Evolutionary conservation across 768 basidiomycete species (phyloP).

Genomic region (Hericium alpestre): DNA sequence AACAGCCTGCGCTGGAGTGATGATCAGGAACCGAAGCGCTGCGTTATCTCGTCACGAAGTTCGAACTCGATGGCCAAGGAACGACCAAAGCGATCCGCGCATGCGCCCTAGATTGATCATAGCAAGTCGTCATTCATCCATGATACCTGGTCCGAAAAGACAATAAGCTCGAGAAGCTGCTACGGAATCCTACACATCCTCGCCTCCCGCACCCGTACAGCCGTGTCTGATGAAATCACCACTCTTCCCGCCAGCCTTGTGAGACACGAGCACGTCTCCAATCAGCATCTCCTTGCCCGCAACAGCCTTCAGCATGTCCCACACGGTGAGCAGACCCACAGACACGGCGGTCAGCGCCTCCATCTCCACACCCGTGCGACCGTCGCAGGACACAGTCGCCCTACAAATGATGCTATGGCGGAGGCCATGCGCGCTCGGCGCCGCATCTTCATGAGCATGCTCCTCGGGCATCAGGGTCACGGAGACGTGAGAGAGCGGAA

Average conservation of each 20-base stretch:
- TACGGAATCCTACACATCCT: no score
- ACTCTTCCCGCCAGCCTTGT: constrained; percentile 66
- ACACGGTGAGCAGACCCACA: constrained; percentile 69
- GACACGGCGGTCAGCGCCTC: constrained; percentile 84
- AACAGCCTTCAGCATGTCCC: constrained; percentile 90
- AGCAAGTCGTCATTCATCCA: background rate
- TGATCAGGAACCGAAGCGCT: no score
- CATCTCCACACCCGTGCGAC: constrained; percentile 87
- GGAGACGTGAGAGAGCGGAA: constrained; percentile 59
- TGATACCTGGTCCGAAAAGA: no score
- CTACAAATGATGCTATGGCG: constrained; percentile 44
- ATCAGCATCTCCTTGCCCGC: constrained; percentile 85
- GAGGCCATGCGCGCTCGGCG: background rate
- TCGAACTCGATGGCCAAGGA: no score
- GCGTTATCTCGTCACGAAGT: no score
- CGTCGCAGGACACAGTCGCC: constrained; percentile 65
- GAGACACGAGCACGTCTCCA: constrained; percentile 48
- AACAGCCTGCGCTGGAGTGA: no score
- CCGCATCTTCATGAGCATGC: constrained; percentile 1
- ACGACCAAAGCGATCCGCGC: no score
- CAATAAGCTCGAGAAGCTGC: no score
- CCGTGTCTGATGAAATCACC: constrained; percentile 44
- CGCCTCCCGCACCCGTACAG: no score
- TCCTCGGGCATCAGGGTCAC: constrained; percentile 48
- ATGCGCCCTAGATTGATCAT: background rate